A percentile compares a stretch with the other conserved stretches of the same genome.
Conservation (phyloP, 164 flowering plant genomes). For the Cinnamomum micranthum region DNA sequence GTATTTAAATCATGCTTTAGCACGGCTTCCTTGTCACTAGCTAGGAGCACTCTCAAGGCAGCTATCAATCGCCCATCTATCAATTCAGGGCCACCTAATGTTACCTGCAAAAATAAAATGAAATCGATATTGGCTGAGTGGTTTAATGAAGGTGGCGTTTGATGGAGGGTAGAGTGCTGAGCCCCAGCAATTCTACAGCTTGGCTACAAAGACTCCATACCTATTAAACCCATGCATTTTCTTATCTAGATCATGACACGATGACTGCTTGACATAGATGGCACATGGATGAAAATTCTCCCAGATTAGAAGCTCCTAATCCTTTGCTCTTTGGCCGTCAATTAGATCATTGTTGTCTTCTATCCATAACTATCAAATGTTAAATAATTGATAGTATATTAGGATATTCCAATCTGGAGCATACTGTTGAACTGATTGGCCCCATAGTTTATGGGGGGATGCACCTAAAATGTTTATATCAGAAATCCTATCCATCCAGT, state of each 20-base stretch:
- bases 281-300: no score
- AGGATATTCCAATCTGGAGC: no score
- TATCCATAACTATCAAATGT: no score
- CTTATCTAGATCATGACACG: no score
- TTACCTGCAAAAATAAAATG: conserved; percentile 40
- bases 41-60: conserved; percentile 69
- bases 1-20: conserved; percentile 45
- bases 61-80: conserved; percentile 87
- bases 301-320: no score
- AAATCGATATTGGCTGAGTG: not conserved
- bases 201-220: no score
- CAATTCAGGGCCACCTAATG: conserved; percentile 70
- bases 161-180: not conserved
- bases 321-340: no score
- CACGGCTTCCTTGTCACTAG: conserved; percentile 45
- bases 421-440: not conserved
- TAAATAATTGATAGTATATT: no score
- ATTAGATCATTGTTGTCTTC: no score
- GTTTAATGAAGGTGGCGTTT: not conserved
- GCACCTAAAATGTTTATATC: not conserved
- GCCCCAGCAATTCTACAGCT: no score
- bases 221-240: no score
- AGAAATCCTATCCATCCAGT: not conserved
- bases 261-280: no score
- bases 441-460: not conserved